A percentile compares a stretch with the other conserved stretches of the same genome.
Conservation (phyloP, 345 rosid species). For the Acer yangbiense region DNA sequence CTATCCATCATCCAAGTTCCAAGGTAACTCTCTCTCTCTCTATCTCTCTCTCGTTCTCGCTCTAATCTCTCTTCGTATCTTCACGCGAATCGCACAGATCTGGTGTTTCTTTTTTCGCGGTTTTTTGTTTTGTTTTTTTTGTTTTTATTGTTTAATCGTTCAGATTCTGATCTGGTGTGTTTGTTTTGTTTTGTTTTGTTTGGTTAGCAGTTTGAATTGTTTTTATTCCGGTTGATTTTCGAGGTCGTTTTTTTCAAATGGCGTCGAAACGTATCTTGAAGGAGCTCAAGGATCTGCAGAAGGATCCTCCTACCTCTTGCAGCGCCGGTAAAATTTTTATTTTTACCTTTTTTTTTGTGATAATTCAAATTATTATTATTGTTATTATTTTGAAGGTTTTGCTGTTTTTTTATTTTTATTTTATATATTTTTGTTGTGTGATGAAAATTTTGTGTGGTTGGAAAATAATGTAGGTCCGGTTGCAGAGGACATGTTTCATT, state of each 20-base stretch:
- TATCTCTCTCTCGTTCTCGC: not conserved
- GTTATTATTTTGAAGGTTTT: not conserved
- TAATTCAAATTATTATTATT: not conserved
- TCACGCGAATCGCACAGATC: not conserved
- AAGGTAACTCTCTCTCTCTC: not conserved
- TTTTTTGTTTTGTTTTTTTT: not conserved
- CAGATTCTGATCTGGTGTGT: not conserved
- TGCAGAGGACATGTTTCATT: slow-evolving; percentile 49
- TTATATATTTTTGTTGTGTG: too few species aligned
- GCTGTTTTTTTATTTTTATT: not conserved
- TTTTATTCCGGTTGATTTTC: too few species aligned
- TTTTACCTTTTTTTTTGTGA: not conserved
- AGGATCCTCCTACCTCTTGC: slow-evolving; percentile 55
- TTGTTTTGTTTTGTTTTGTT: not conserved
- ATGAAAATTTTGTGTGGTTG: not conserved
- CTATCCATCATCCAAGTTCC: not conserved
- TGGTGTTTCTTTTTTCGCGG: not conserved
- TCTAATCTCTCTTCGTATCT: not conserved
- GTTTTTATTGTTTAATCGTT: too few species aligned
- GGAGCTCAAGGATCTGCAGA: slow-evolving; percentile 45
- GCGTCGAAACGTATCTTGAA: slow-evolving; percentile 48
- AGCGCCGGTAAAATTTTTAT: slow-evolving; percentile 40
- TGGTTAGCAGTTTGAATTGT: not conserved
- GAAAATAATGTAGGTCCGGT: slow-evolving; percentile 33
- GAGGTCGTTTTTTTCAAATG: slow-evolving; percentile 22